Conservation (phyloP, 352 stramenopile genomes). For the Thalassiosira delicatula region DNA sequence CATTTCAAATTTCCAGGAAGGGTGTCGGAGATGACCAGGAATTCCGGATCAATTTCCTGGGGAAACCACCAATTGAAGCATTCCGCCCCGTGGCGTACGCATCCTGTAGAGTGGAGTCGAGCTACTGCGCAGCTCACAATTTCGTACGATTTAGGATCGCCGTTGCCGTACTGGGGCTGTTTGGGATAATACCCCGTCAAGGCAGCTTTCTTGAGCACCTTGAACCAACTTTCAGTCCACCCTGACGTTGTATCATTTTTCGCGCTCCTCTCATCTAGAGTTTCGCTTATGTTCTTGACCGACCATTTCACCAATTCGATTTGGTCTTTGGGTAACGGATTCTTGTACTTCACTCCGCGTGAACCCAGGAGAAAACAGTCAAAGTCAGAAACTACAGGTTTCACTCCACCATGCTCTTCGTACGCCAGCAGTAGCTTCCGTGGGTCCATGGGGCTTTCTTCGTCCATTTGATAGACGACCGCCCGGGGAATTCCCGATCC, state of each 20-base stretch:
- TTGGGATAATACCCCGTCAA: constrained; percentile 54
- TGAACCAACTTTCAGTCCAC: constrained; percentile 71
- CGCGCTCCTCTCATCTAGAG: neutral
- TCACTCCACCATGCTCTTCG: constrained; percentile 69
- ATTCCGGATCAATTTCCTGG: constrained; percentile 75
- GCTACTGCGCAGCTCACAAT: constrained; percentile 67
- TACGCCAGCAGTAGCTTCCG: constrained; percentile 70
- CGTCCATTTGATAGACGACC: constrained; percentile 52
- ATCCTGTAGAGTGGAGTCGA: constrained; percentile 51
- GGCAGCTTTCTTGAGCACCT: constrained; percentile 62
- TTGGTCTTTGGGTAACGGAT: constrained; percentile 67
- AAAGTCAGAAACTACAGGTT: constrained; percentile 77
- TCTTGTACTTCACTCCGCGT: constrained; percentile 57
- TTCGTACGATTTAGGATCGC: constrained; percentile 71
- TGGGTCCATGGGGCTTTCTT: constrained; percentile 52
- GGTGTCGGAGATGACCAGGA: constrained; percentile 71
- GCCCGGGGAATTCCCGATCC: constrained; percentile 22
- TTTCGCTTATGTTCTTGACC: constrained; percentile 51
- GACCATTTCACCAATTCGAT: constrained; percentile 74
- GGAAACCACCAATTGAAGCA: constrained; percentile 83
- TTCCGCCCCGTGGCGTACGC: constrained; percentile 75
- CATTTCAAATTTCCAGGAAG: constrained; percentile 48
- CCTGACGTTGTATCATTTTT: neutral
- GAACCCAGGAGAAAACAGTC: constrained; percentile 75
- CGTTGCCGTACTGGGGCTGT: constrained; percentile 73